Evolutionary conservation across 2,329 filamentous ascomycete genomes (phyloP).

Genomic region (Scolecobasidium constrictum): DNA sequence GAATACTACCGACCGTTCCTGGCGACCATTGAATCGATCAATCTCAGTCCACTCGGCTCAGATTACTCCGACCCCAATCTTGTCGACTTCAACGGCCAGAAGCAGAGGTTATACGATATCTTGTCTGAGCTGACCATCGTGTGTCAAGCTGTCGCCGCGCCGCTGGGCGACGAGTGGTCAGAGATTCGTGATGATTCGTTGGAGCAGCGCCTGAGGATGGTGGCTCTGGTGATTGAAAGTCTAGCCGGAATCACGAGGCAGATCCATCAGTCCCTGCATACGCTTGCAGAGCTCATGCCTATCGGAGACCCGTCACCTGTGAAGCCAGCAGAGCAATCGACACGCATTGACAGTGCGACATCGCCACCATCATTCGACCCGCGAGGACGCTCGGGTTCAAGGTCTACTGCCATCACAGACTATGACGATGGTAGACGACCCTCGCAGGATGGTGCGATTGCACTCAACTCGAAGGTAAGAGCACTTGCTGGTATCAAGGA

Average conservation of each 20-base stretch:
- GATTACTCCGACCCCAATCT: slow-evolving; percentile 76
- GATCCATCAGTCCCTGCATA: slow-evolving; percentile 75
- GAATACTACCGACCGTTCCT: slow-evolving; percentile 89
- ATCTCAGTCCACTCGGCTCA: slow-evolving; percentile 67
- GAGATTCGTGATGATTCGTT: slow-evolving; percentile 83
- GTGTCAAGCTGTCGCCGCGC: slow-evolving; percentile 85
- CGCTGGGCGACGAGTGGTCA: slow-evolving; percentile 89
- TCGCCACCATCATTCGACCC: slow-evolving; percentile 3
- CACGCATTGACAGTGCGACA: slow-evolving; percentile 6
- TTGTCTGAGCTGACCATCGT: slow-evolving; percentile 79
- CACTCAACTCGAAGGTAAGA: background rate
- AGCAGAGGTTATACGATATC: slow-evolving; percentile 88
- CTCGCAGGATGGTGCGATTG: background rate
- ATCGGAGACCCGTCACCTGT: slow-evolving; percentile 3
- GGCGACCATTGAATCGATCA: slow-evolving; percentile 80
- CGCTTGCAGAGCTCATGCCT: slow-evolving; percentile 68
- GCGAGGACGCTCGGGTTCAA: slow-evolving; percentile 7
- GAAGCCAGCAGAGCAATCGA: slow-evolving; percentile 2
- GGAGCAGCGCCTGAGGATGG: slow-evolving; percentile 73
- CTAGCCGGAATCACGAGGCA: slow-evolving; percentile 81
- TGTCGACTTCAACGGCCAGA: slow-evolving; percentile 77
- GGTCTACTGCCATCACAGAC: background rate
- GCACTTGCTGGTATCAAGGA: slow-evolving; percentile 4
- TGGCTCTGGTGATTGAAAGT: slow-evolving; percentile 65
- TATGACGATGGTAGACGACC: background rate